These are phyloP conservation scores for Cyberlindnera japonica DNA, from an alignment of 805 yeast genomes.

Conservation along the genomic window DNA sequence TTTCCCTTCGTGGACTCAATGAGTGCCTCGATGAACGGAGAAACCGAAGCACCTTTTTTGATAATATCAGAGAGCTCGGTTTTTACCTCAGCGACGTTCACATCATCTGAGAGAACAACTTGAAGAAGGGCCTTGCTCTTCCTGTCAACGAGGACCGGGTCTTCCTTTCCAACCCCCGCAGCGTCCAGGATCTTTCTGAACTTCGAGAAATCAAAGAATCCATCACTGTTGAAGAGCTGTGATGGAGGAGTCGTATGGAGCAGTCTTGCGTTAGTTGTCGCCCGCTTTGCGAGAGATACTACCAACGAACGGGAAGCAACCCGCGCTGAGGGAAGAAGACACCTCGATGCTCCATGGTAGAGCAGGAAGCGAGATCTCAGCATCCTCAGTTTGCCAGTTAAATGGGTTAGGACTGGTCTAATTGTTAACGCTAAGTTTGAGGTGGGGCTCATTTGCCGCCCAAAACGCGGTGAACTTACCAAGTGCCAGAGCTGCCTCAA, in stretches of 20 bases:
- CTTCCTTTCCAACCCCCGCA: conserved; percentile 15
- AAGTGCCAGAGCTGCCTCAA: background rate
- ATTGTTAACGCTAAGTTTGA: background rate
- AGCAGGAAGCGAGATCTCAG: conserved; percentile 1
- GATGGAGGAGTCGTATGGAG: conserved; percentile 8
- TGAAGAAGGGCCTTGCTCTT: conserved; percentile 17
- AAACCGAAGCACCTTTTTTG: conserved; percentile 15
- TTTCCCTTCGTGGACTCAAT: conserved; percentile 11
- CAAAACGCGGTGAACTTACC: too few relatives aligned
- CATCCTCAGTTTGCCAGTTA: background rate
- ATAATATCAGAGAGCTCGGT: conserved; percentile 13
- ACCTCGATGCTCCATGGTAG: background rate
- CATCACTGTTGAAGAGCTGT: conserved; percentile 17
- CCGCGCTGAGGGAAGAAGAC: background rate
- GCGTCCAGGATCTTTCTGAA: conserved; percentile 18
- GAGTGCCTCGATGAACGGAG: conserved; percentile 18
- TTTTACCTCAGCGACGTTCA: conserved; percentile 12
- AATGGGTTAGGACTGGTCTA: background rate
- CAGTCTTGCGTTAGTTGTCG: background rate
- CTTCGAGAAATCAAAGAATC: conserved; percentile 19
- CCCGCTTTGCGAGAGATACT: background rate
- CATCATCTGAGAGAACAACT: conserved; percentile 12
- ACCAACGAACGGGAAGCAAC: background rate
- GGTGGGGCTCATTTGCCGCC: background rate
- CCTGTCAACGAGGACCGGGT: conserved; percentile 8